Percentiles rank a stretch among this genome's conserved stretches.
Conservation (phyloP, 2,329 filamentous ascomycete genomes). For the Metarhizium robertsii region DNA sequence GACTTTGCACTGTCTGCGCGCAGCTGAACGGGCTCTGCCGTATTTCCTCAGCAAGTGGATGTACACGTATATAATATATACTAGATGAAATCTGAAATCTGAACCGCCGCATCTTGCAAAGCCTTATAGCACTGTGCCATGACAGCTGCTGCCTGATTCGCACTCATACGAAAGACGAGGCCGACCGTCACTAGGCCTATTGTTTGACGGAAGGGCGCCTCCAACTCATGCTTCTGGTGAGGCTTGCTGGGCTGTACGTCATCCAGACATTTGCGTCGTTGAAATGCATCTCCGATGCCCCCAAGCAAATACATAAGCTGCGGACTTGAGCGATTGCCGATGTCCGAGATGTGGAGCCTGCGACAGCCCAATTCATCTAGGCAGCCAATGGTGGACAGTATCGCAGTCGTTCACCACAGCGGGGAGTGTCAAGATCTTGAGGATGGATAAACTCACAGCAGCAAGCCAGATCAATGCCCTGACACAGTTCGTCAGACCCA, state of each 20-base stretch:
- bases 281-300: too few species aligned
- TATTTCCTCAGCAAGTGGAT: background rate
- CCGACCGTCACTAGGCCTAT: background rate
- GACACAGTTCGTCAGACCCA: too few species aligned
- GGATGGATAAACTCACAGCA: too few species aligned
- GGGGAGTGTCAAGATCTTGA: too few species aligned
- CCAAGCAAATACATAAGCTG: background rate
- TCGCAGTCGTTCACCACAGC: too few species aligned
- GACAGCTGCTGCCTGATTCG: background rate
- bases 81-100: too few species aligned
- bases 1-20: background rate
- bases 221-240: background rate
- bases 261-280: background rate
- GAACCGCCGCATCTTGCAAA: too few species aligned
- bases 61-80: too few species aligned
- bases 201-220: background rate
- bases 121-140: background rate
- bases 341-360: constrained; percentile 15
- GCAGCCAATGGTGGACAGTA: background rate
- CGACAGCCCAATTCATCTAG: background rate
- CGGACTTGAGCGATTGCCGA: constrained; percentile 19
- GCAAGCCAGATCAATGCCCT: too few species aligned
- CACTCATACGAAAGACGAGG: background rate
- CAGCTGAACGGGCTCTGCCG: background rate
- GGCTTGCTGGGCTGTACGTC: background rate